Evolutionary conservation across 225 moss, liverwort and hornwort genomes (phyloP), one percentile per base, ranked within the genome.

Genomic region (Asterella californica): DNA sequence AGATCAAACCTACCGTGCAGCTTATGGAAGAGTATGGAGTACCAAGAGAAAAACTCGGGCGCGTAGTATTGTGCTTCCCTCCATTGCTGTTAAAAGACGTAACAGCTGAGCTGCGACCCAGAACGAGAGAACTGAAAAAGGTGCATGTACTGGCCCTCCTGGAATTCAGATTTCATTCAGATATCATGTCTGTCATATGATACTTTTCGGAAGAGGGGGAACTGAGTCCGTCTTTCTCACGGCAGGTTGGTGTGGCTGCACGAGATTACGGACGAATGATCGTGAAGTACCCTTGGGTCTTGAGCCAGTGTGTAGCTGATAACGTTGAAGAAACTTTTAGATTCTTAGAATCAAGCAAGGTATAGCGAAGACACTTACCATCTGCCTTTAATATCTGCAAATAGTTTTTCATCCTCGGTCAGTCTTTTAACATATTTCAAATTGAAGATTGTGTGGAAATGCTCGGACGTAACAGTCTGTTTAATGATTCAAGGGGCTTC

Each of bases 221-320:
- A 42, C 42, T 42, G 42, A 42, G 42, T 42, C 42, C 7, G 3
- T 42, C 42, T 42, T 42, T 42, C 42, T 7, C 7, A 42, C 49
- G 4, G 34, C 85, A 99, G 99, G 90, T 89, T 78, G 99, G 99
- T 81, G 89, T 99, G 63, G 89, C 93, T 75, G 83, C 92, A 55
- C 87, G 90, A 83, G 87, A 99, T 83, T 78, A 95, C 81, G 99
- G 99, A 76, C 90, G 81, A 80, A 93, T 99, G 93, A 84, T 91
- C 52, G 74, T 81, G 15, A 92, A 88, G 83, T 99, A 99, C 79
- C 99, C 99, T 48, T 99, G 99, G 99, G 91, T 99, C 79, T 88
- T 99, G 74, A 94, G 91, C 74, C 88, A 88, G 57, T 88, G 88
- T 74, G 88, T 90, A 45, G 85, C 82, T 76, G 86, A 89, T 75